Evolutionary conservation across 2,329 filamentous ascomycete genomes (phyloP).

Genomic region (Septoria linicola): DNA sequence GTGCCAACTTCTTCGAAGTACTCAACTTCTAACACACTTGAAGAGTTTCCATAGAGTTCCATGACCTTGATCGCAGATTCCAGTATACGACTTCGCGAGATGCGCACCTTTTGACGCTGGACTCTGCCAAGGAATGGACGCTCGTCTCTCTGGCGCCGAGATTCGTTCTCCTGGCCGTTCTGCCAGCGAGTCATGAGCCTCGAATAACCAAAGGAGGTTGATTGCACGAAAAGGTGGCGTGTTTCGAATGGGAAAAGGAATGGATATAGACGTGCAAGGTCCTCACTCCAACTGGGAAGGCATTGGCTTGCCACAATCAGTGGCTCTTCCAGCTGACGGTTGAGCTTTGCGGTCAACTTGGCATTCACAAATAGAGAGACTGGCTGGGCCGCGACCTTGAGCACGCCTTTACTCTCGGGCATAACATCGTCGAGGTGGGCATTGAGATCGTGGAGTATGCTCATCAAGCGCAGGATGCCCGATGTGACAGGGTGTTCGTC

Average conservation of each 20-base stretch:
- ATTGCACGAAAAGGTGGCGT: conserved; percentile 92
- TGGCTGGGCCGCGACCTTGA: conserved; percentile 75
- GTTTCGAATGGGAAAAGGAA: conserved; percentile 99
- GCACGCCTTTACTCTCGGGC: conserved; percentile 63
- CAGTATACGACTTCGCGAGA: conserved; percentile 88
- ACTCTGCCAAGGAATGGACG: conserved; percentile 86
- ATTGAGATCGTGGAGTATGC: conserved; percentile 89
- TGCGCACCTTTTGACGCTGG: conserved; percentile 96
- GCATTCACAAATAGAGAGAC: conserved; percentile 96
- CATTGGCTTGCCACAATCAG: conserved; percentile 96
- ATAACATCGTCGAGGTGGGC: conserved; percentile 89
- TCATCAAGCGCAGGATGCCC: conserved; percentile 81
- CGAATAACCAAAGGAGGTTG: conserved; percentile 96
- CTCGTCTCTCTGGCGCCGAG: conserved; percentile 78
- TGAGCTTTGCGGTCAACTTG: conserved; percentile 95
- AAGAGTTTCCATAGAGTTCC: conserved; percentile 96
- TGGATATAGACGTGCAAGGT: conserved; percentile 86
- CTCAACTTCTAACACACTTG: conserved; percentile 93
- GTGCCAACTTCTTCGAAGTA: conserved; percentile 99
- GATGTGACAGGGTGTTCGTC: conserved; percentile 80
- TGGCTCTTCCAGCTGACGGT: conserved; percentile 93
- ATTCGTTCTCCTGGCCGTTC: conserved; percentile 81
- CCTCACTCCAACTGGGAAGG: conserved; percentile 92
- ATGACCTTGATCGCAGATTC: conserved; percentile 98
- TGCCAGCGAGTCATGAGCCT: conserved; percentile 98